These are phyloP conservation scores for Apophysomyces trapeziformis DNA, from an alignment of 371 early-diverging fungal species.

Conservation along the genomic window DNA sequence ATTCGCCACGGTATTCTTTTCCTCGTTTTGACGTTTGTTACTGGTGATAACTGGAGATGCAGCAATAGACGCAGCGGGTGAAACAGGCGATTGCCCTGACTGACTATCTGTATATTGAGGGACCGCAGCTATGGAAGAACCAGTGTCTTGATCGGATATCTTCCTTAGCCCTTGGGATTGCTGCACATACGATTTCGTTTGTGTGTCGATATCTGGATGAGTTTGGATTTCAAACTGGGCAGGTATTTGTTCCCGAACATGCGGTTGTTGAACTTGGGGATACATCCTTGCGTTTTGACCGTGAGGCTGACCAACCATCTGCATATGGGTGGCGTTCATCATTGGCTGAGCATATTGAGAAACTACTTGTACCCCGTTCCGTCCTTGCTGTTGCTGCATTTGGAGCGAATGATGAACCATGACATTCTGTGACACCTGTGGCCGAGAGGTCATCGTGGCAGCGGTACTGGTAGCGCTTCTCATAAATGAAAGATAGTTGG, in stretches of 20 bases:
- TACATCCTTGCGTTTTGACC: neutral
- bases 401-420: neutral
- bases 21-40: neutral
- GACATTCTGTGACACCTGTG: neutral
- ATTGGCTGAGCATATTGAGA: neutral
- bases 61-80: neutral
- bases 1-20: neutral
- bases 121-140: neutral
- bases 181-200: neutral
- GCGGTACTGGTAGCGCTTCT: neutral
- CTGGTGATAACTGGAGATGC: neutral
- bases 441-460: neutral
- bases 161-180: neutral
- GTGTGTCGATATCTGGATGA: neutral
- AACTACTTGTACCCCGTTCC: neutral
- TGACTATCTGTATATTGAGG: neutral
- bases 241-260: slow-evolving; percentile 14
- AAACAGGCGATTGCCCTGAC: neutral
- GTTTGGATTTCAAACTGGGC: neutral
- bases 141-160: neutral
- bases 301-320: neutral
- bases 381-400: slow-evolving; percentile 2
- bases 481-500: slow-evolving; percentile 47
- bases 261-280: neutral
- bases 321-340: neutral